Evolutionary conservation across 2,329 filamentous ascomycete species (phyloP), one percentile per base, ranked within the genome.

Genomic region (Sclerotinia trifoliorum): DNA sequence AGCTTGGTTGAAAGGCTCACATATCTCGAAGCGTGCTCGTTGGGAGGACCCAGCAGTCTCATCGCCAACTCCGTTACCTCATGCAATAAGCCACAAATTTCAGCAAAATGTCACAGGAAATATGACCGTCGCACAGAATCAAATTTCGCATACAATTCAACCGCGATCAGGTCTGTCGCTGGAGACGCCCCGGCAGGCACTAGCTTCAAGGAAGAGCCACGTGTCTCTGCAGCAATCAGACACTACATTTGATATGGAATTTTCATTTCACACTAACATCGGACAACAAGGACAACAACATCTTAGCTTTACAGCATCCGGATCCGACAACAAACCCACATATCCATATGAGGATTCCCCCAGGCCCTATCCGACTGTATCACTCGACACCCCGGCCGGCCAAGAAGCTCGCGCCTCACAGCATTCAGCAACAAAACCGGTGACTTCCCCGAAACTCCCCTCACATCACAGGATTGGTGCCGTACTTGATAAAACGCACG

Each of bases 1-100:
- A 32, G 51, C 71, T 54, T 78, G 77, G 77, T 69, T 78, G 21
- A 77, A 75, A 62, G 75, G 74, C 19, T 74, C 75, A 6, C 72
- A 75, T 64, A 66, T 73, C 42, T 74, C 73, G 3, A 77, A 77
- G 70, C 71, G 74, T 24, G 70, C 75, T 69, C 71, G 73, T 39
- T 76, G 75, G 74, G 75, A 75, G 51, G 67, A 66, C 17, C 71
- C 73, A 48, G 67, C 70, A 32, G 52, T 70, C 17, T 68, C 73
- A 13, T 73, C 76, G n/a, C 76, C 76, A 19, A 77, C 75, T 17
- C 76, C 76, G 13, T 49, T 71, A 21, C 55, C 46, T 67, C 32
- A 42, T 42, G 26, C 15, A 44, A n/a, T 26, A 21, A 35, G 21
- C 44, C 24, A 52, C 19, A 67, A 54, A 29, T 7, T n/a, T 10